Conservation (phyloP, 768 basidiomycete genomes). For the Panus rudis region DNA sequence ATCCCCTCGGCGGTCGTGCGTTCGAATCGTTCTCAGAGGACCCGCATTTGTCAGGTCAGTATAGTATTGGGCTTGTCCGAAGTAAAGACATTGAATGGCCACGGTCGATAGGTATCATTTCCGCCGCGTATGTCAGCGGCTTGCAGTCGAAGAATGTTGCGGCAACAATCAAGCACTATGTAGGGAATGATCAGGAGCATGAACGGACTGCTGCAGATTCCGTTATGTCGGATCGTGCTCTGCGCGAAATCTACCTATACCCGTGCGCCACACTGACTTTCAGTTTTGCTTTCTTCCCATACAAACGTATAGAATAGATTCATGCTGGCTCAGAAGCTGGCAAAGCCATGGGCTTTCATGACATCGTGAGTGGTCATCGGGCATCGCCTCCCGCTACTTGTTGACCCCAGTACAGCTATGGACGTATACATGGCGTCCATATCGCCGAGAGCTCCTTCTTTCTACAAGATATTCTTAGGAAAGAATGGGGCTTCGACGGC, state of each 20-base stretch:
- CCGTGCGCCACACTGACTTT: slow-evolving; percentile 36
- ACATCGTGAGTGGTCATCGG: slow-evolving; percentile 38
- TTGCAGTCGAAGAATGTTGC: slow-evolving; percentile 60
- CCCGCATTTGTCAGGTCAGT: slow-evolving; percentile 53
- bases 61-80: neutral
- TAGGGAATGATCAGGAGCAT: slow-evolving; percentile 69
- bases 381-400: slow-evolving; percentile 5
- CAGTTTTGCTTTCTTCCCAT: neutral
- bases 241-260: slow-evolving; percentile 68
- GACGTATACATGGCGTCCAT: slow-evolving; percentile 37
- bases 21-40: slow-evolving; percentile 76
- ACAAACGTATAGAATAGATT: slow-evolving; percentile 32
- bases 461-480: slow-evolving; percentile 36
- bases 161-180: slow-evolving; percentile 70
- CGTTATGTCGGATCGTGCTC: slow-evolving; percentile 55
- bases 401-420: slow-evolving; percentile 27
- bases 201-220: slow-evolving; percentile 61
- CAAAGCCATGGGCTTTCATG: slow-evolving; percentile 61
- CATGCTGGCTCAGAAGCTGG: slow-evolving; percentile 60
- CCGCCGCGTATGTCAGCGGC: slow-evolving; percentile 63
- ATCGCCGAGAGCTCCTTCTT: slow-evolving; percentile 35
- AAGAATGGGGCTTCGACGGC: slow-evolving; percentile 44
- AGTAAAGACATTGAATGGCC: neutral
- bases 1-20: slow-evolving; percentile 49
- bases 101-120: slow-evolving; percentile 40